Base-by-base conservation (phyloP, 495 filamentous ascomycete species). In the Neurospora sp. region DNA sequence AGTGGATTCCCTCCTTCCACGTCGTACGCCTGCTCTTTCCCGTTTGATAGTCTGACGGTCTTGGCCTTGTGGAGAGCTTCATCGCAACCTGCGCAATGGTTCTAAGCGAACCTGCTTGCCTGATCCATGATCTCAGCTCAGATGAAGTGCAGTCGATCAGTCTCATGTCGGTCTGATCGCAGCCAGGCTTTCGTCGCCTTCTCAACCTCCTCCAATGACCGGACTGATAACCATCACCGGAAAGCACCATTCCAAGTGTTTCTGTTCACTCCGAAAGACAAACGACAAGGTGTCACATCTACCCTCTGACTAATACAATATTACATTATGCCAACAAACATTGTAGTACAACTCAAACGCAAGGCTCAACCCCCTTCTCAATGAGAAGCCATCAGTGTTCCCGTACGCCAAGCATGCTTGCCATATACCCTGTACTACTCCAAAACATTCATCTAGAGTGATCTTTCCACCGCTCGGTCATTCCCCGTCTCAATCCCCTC, bases 401-500 rank as follows among this genome's bases (percentile, higher is more conserved):
- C 53, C 27, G 27, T 65, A 65, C 53, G 53, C 53, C 53, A 65
- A 65, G 53, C 14, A 65, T 65, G 53, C 14, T 65, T 16, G 14
- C 53, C 53, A 37, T 65, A 65, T 35, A 8, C 22, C 22, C 53
- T 31, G 6, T 35, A 35, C 53, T 61, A 61, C 53, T 61, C 53
- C 22, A 35, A 61, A 61, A 35, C 22, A 17, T 65, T 65, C 53
- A 35, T 35, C 53, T 4, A 61, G 9, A 27, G 45, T 1, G 12
- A 27, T 10, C 9, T 4, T 27, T 35, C 53, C 1, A 6, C 6
- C 12, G 16, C 3, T 8, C 40, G 7, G 20, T 45, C 41, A 38
- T 27, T 68, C 17, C 17, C 8, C 41, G 39, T 74, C 40, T 37
- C 53, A 70, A 48, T 75, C 77, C 16, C 71, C 72, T 22, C 75